Evolutionary conservation across 768 basidiomycete species (phyloP), one percentile per base, ranked within the genome.

Genomic region (Naganishia onofrii): DNA sequence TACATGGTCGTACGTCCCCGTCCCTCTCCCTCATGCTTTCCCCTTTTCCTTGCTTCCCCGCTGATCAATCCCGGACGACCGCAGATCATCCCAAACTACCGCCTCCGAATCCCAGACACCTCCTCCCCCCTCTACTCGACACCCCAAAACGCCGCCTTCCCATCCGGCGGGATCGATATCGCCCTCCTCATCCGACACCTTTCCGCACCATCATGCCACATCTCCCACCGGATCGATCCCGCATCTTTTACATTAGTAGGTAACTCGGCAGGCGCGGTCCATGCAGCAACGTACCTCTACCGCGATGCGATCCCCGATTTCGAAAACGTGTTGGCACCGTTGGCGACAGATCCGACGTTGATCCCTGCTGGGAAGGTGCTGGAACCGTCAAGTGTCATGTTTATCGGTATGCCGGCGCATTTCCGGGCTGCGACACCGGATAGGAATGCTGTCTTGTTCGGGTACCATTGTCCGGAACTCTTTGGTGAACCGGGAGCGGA

Each of bases 1-100:
- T 69, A 46, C 29, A 31, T 66, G 17, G 65, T 66, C 3, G 65
- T 66, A 21, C 6, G 65, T 66, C 32, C 26, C 23, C 7, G 21
- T 26, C 26, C 60, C 9, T 42, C 9, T 42, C 42, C 34, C 15
- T 44, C 31, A n/a, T 17, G 15, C 17, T 19, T 19, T 32, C 21
- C 15, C 32, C n/a, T 23, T 10, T 36, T 46, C 15, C 31, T 9
- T 36, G n/a, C 48, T 26, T 21, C 36, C 4, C 29, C 19, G 32
- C 54, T 55, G 29, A 55, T 55, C 29, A 3, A 32, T 7, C n/a
- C 28, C 28, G n/a, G 4, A 13, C 54, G 34, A 4, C 12, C 29
- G 28, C 67, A 69, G 68, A 60, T 69, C 17, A 60, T 69, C 42
- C 55, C 57, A 26, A 69, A 69, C 68, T 69, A 69, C 55, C 68